Percentiles rank a stretch among this genome's conserved stretches.
These are phyloP conservation scores for Bimuria novae-zelandiae DNA, from an alignment of 2,329 filamentous ascomycete species.

Conservation along the genomic window DNA sequence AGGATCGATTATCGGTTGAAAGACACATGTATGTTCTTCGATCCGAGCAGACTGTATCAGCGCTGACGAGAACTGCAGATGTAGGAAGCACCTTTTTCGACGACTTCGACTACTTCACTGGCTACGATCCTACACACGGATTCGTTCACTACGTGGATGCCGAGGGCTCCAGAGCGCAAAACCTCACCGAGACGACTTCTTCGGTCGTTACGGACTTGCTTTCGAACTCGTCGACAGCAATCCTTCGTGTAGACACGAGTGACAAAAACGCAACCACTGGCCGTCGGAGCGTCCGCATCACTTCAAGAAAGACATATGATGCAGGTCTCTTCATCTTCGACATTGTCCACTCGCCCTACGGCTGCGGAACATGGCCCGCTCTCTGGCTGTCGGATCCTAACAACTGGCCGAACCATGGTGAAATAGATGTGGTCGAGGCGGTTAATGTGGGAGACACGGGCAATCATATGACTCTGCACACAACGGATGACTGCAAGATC, in stretches of 20 bases:
- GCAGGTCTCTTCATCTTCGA: constrained; percentile 36
- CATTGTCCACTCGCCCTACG: constrained; percentile 31
- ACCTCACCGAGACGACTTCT: constrained; percentile 18
- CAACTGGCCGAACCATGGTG: constrained; percentile 33
- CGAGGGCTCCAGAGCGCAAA: constrained; percentile 13
- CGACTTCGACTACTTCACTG: constrained; percentile 32
- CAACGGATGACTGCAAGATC: constrained; percentile 23
- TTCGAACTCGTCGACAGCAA: constrained; percentile 15
- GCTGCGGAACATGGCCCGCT: constrained; percentile 32
- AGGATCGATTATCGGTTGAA: constrained; percentile 20
- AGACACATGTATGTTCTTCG: constrained; percentile 19
- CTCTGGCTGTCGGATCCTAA: constrained; percentile 35
- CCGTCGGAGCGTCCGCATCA: constrained; percentile 30
- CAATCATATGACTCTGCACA: constrained; percentile 38
- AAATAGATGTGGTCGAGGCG: constrained; percentile 37
- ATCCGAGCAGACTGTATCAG: background rate
- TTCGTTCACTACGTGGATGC: constrained; percentile 28
- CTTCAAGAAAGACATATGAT: constrained; percentile 27
- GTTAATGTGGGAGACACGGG: constrained; percentile 25
- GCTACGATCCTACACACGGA: constrained; percentile 28
- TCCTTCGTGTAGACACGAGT: constrained; percentile 49
- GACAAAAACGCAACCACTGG: constrained; percentile 29
- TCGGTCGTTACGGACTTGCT: constrained; percentile 2
- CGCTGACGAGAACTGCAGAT: constrained; percentile 10
- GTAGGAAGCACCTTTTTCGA: constrained; percentile 29